A percentile compares a stretch with the other conserved stretches of the same genome.
These are phyloP conservation scores for Hibiscus mutabilis DNA, from an alignment of 345 rosid species.

Conservation along the genomic window DNA sequence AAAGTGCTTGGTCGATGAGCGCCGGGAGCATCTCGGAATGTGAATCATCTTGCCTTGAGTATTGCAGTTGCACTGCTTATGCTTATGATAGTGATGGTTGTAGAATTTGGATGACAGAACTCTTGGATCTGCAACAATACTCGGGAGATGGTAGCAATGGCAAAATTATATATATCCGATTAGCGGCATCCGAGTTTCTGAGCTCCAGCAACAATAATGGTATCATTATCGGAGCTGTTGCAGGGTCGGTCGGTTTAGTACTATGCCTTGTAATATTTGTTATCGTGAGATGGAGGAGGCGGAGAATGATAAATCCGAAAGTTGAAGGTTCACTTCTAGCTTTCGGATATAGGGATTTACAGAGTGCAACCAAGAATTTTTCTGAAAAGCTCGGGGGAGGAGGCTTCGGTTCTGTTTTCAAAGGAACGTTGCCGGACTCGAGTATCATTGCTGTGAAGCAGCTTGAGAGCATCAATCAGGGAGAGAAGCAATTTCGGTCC, in stretches of 20 bases:
- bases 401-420: slow-evolving; percentile 86
- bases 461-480: slow-evolving; percentile 70
- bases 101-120: slow-evolving; percentile 43
- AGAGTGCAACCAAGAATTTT: slow-evolving; percentile 66
- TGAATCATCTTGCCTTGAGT: slow-evolving; percentile 33
- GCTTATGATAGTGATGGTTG: slow-evolving; percentile 37
- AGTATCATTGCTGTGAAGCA: slow-evolving; percentile 67
- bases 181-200: slow-evolving; percentile 63
- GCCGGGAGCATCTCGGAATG: slow-evolving; percentile 31
- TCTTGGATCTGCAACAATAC: slow-evolving; percentile 36
- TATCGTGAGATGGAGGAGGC: slow-evolving; percentile 33
- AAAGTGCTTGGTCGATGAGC: slow-evolving; percentile 3
- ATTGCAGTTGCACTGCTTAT: slow-evolving; percentile 70
- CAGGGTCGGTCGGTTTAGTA: slow-evolving; percentile 26
- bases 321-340: slow-evolving; percentile 64
- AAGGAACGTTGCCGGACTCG: slow-evolving; percentile 56
- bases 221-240: slow-evolving; percentile 31
- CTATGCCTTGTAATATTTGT: slow-evolving; percentile 25
- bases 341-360: slow-evolving; percentile 57
- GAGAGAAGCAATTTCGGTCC: slow-evolving; percentile 81
- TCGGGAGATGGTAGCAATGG: slow-evolving; percentile 29
- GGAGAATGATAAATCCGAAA: slow-evolving; percentile 20
- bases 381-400: slow-evolving; percentile 72
- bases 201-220: slow-evolving; percentile 27
- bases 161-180: slow-evolving; percentile 35